phyloP scores from a whole-genome alignment of 2,329 filamentous ascomycete species.

The Cercospora zeina region DNA sequence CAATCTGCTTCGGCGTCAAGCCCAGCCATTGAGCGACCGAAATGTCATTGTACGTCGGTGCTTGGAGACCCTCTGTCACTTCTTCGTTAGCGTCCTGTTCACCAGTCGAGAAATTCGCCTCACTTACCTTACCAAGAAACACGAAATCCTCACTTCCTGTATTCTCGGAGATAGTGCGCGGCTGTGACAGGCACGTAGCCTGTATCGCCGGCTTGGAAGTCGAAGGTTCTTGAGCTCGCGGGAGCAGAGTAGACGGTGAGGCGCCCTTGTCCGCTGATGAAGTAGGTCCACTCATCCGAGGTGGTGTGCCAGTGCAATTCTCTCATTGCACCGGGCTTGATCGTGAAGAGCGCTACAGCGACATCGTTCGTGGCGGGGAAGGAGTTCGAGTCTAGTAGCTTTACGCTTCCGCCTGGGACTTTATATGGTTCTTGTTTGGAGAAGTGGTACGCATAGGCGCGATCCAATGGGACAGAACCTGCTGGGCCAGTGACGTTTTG shows the following conservation, averaged over 20 bases:
- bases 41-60: slow-evolving; percentile 55
- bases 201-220: slow-evolving; percentile 61
- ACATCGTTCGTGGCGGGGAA: slow-evolving; percentile 60
- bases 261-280: slow-evolving; percentile 58
- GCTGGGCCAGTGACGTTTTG: slow-evolving; percentile 49
- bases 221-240: slow-evolving; percentile 55
- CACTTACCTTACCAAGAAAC: slow-evolving; percentile 46
- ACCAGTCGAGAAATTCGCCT: neutral
- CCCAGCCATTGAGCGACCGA: slow-evolving; percentile 61
- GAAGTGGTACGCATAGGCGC: slow-evolving; percentile 48
- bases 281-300: slow-evolving; percentile 63
- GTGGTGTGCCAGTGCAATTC: slow-evolving; percentile 65
- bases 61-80: slow-evolving; percentile 55
- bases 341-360: slow-evolving; percentile 58
- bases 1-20: slow-evolving; percentile 47
- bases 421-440: slow-evolving; percentile 51
- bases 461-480: slow-evolving; percentile 29
- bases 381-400: slow-evolving; percentile 58
- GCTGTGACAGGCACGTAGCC: slow-evolving; percentile 59
- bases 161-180: slow-evolving; percentile 63
- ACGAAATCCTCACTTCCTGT: slow-evolving; percentile 59
- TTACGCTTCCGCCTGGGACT: slow-evolving; percentile 59
- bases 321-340: slow-evolving; percentile 64
- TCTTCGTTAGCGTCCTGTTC: neutral
- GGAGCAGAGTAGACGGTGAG: slow-evolving; percentile 59